Percentiles rank a stretch among this genome's conserved stretches.
Evolutionary conservation across 108 stramenopile species (phyloP).

Genomic region (Mediolabrus comicus): DNA sequence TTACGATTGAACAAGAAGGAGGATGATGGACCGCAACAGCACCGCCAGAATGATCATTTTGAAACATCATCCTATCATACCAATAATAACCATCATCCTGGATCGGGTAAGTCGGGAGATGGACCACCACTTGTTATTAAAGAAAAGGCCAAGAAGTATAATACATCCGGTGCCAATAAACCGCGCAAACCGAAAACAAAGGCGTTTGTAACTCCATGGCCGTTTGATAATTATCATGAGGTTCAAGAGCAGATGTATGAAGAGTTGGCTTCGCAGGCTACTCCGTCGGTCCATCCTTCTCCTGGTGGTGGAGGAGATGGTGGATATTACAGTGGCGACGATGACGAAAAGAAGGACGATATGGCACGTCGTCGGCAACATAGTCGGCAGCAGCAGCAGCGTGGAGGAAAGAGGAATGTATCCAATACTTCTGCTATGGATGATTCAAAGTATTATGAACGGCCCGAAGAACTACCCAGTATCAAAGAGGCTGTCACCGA

Average conservation of each 20-base stretch:
- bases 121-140: background rate
- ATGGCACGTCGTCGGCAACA: background rate
- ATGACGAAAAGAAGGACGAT: slow-evolving; percentile 31
- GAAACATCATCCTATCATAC: slow-evolving; percentile 2
- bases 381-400: background rate
- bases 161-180: slow-evolving; percentile 2
- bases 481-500: slow-evolving; percentile 78
- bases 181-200: slow-evolving; percentile 17
- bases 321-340: slow-evolving; percentile 6
- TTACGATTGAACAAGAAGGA: slow-evolving; percentile 37
- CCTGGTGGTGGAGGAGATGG: slow-evolving; percentile 25
- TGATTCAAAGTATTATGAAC: slow-evolving; percentile 49
- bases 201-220: slow-evolving; percentile 59
- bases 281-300: slow-evolving; percentile 11
- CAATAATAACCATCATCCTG: background rate
- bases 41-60: slow-evolving; percentile 3
- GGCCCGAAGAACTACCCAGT: slow-evolving; percentile 75
- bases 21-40: slow-evolving; percentile 15
- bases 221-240: slow-evolving; percentile 85
- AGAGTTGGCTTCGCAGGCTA: slow-evolving; percentile 48
- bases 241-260: slow-evolving; percentile 74
- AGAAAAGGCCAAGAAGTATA: background rate
- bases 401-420: background rate
- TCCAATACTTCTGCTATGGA: background rate
- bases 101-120: background rate